Conservation (phyloP, 352 stramenopile species). For the Pythium vanterpoolii region DNA sequence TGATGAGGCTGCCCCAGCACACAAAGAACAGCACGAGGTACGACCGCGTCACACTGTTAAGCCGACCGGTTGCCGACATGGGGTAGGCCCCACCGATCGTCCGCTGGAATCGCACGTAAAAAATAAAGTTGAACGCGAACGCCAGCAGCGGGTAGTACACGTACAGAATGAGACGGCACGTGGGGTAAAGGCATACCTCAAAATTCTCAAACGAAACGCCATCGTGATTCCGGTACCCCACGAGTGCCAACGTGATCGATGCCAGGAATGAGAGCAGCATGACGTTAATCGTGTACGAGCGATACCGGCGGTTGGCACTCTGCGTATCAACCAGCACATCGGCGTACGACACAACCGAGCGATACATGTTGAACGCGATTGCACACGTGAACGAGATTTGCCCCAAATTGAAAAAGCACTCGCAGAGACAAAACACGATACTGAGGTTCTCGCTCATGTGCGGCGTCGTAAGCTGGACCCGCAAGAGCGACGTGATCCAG, state of each 20-base stretch:
- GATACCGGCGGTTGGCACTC: constrained; percentile 53
- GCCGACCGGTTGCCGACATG: constrained; percentile 53
- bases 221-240: constrained; percentile 40
- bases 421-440: constrained; percentile 63
- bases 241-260: constrained; percentile 54
- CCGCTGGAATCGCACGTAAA: constrained; percentile 74
- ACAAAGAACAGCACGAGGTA: constrained; percentile 72
- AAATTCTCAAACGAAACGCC: constrained; percentile 34
- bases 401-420: constrained; percentile 78
- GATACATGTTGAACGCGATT: constrained; percentile 81
- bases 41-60: constrained; percentile 68
- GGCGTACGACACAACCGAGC: constrained; percentile 70
- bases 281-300: constrained; percentile 63
- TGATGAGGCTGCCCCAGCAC: constrained; percentile 71
- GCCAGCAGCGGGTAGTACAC: constrained; percentile 73
- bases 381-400: constrained; percentile 79
- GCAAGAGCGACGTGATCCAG: constrained; percentile 63
- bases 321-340: constrained; percentile 70
- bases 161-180: constrained; percentile 68
- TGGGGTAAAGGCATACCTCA: constrained; percentile 62
- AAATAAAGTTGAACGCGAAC: constrained; percentile 75
- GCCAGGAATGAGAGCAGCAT: constrained; percentile 58
- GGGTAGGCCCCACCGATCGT: constrained; percentile 72
- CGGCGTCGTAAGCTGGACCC: constrained; percentile 49
- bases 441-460: constrained; percentile 44